phyloP scores from a whole-genome alignment of 306 rosid species.

The Senna tora region DNA sequence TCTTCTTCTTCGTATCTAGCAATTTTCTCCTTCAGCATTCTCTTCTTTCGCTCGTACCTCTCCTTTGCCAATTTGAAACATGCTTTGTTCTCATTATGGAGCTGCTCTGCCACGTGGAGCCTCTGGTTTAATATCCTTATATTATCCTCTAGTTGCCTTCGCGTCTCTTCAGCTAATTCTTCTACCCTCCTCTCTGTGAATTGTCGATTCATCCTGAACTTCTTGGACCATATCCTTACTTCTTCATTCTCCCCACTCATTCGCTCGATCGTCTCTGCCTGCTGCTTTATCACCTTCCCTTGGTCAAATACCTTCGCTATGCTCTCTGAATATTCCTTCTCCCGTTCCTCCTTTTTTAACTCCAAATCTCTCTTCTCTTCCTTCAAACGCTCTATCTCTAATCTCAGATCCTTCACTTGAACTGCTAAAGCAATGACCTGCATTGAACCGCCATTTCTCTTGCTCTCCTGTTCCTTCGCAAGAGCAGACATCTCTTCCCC shows the following conservation, averaged over 20 bases:
- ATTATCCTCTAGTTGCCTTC: slow-evolving; percentile 56
- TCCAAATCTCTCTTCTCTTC: slow-evolving; percentile 54
- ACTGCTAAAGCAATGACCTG: slow-evolving; percentile 39
- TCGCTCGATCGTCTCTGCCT: slow-evolving; percentile 34
- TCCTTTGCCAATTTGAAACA: slow-evolving; percentile 43
- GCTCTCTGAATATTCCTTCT: slow-evolving; percentile 44
- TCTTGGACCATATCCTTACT: slow-evolving; percentile 27
- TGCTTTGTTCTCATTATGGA: slow-evolving; percentile 62
- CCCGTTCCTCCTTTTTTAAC: slow-evolving; percentile 41
- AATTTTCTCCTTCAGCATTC: slow-evolving; percentile 45
- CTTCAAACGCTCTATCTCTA: slow-evolving; percentile 48
- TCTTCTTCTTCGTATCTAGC: slow-evolving; percentile 48
- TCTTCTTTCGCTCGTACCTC: slow-evolving; percentile 53
- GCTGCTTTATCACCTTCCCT: slow-evolving; percentile 44
- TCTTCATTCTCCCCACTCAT: slow-evolving; percentile 36
- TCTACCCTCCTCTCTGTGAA: slow-evolving; percentile 59
- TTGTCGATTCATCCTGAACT: slow-evolving; percentile 33
- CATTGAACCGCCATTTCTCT: slow-evolving; percentile 43
- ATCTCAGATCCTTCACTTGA: slow-evolving; percentile 40
- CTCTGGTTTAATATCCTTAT: slow-evolving; percentile 61
- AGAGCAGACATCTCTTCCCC: too few relatives aligned
- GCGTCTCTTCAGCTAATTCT: slow-evolving; percentile 55
- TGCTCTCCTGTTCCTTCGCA: slow-evolving; percentile 21
- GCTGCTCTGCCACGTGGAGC: slow-evolving; percentile 69
- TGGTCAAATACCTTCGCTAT: slow-evolving; percentile 46